These are phyloP conservation scores for Orobanche coerulescens DNA, from an alignment of 257 asterid species.

Conservation along the genomic window DNA sequence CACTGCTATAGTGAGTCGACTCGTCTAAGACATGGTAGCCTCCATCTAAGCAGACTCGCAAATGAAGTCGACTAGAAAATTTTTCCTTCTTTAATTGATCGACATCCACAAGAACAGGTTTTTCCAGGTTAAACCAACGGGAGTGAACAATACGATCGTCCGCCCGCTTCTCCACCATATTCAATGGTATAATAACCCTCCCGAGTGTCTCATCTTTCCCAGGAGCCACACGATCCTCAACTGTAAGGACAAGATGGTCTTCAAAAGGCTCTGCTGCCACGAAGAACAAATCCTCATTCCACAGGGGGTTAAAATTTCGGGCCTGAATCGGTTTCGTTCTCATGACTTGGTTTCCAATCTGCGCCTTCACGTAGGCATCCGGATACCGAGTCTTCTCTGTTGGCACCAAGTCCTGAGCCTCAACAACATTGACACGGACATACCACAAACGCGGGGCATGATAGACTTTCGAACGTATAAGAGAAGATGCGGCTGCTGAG, in stretches of 20 bases:
- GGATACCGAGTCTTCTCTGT: slow-evolving; percentile 72
- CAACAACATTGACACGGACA: slow-evolving; percentile 75
- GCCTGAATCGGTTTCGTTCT: slow-evolving; percentile 68
- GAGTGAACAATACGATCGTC: slow-evolving; percentile 76
- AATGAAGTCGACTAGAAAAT: slow-evolving; percentile 71
- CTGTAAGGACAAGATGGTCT: slow-evolving; percentile 72
- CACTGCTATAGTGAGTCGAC: slow-evolving; percentile 78
- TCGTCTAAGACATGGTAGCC: slow-evolving; percentile 95
- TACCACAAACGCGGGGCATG: slow-evolving; percentile 92
- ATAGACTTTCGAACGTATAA: slow-evolving; percentile 78
- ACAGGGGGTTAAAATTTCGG: slow-evolving; percentile 63
- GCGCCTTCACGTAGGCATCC: slow-evolving; percentile 74
- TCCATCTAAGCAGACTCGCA: slow-evolving; percentile 82
- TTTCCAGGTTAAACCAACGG: slow-evolving; percentile 82
- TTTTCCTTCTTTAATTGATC: slow-evolving; percentile 82
- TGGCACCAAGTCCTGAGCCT: slow-evolving; percentile 81
- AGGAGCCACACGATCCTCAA: slow-evolving; percentile 88
- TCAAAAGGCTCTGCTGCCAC: slow-evolving; percentile 93
- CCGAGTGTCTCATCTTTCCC: slow-evolving; percentile 89
- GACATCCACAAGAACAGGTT: slow-evolving; percentile 63
- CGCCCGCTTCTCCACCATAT: slow-evolving; percentile 75
- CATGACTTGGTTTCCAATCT: slow-evolving; percentile 79
- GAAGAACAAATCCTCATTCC: slow-evolving; percentile 84
- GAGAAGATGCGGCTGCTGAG: slow-evolving; percentile 59
- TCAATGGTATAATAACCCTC: slow-evolving; percentile 65